Percentiles rank a stretch among this genome's conserved stretches.
These are phyloP conservation scores for Pistacia atlantica DNA, from an alignment of 345 rosid genomes.

Conservation along the genomic window DNA sequence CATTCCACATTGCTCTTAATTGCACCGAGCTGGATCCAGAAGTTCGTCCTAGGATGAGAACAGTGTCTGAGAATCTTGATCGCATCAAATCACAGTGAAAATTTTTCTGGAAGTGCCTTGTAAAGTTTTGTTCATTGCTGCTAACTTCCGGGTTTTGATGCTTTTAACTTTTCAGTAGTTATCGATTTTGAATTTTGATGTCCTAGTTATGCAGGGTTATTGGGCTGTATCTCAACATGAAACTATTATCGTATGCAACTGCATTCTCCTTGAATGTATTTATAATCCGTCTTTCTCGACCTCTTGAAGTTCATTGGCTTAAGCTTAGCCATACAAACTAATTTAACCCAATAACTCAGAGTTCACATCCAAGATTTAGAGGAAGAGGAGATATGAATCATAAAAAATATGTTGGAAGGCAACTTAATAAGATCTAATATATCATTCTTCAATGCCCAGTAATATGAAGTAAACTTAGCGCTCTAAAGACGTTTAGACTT, in stretches of 20 bases:
- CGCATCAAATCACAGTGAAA: slow-evolving; percentile 54
- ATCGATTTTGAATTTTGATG: slow-evolving; percentile 12
- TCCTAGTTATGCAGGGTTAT: slow-evolving; percentile 7
- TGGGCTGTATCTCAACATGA: slow-evolving; percentile 3
- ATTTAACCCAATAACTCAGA: no score
- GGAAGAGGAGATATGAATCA: no score
- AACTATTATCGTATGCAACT: slow-evolving; percentile 1
- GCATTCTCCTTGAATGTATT: slow-evolving; percentile 21
- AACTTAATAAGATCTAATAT: no score
- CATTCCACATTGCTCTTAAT: slow-evolving; percentile 79
- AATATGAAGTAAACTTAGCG: no score
- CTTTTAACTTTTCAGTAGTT: not conserved
- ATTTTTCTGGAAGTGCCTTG: slow-evolving; percentile 1
- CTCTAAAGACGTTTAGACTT: no score
- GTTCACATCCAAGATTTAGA: no score
- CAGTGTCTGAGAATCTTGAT: slow-evolving; percentile 75
- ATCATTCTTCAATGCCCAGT: no score
- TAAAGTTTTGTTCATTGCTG: slow-evolving; percentile 21
- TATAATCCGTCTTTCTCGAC: not conserved
- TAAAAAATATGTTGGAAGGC: no score
- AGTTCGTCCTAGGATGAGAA: slow-evolving; percentile 87
- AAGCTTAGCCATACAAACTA: not conserved
- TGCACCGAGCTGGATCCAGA: slow-evolving; percentile 92
- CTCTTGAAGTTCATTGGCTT: not conserved
- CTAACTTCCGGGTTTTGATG: not conserved